These are phyloP conservation scores for Psilocybe cyanescens DNA, from an alignment of 768 basidiomycete species.

Conservation along the genomic window DNA sequence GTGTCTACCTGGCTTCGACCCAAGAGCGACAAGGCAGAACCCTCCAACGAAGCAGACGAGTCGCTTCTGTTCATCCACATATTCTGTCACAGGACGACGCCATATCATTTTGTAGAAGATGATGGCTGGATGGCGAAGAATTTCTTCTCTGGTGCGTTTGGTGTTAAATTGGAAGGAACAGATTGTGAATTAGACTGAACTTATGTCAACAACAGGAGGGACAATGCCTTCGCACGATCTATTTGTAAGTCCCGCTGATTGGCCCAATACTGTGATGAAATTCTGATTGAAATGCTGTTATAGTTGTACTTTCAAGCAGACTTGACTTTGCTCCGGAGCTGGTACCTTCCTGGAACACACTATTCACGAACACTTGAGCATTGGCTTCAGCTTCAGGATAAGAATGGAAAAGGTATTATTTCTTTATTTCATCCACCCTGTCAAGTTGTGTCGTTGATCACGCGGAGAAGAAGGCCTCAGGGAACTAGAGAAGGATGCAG, in stretches of 20 bases:
- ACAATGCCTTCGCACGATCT: slow-evolving; percentile 74
- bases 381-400: slow-evolving; percentile 66
- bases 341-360: slow-evolving; percentile 66
- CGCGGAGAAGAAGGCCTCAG: slow-evolving; percentile 41
- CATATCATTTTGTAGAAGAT: slow-evolving; percentile 70
- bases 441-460: neutral
- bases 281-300: neutral
- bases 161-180: neutral
- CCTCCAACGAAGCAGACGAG: slow-evolving; percentile 30
- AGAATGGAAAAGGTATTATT: slow-evolving; percentile 42
- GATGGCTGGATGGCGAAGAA: slow-evolving; percentile 80
- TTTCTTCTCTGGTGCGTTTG: slow-evolving; percentile 58
- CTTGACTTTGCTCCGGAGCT: slow-evolving; percentile 58
- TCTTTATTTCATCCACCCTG: neutral
- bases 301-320: slow-evolving; percentile 70
- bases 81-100: slow-evolving; percentile 65
- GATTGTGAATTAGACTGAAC: neutral
- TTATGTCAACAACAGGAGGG: slow-evolving; percentile 43
- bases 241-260: slow-evolving; percentile 36
- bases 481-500: slow-evolving; percentile 52
- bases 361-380: slow-evolving; percentile 68
- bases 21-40: slow-evolving; percentile 13
- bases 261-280: neutral
- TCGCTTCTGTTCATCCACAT: slow-evolving; percentile 71
- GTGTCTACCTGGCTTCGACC: slow-evolving; percentile 68